These are phyloP conservation scores for Saprolegnia diclina DNA, from an alignment of 352 stramenopile genomes.

Conservation along the genomic window DNA sequence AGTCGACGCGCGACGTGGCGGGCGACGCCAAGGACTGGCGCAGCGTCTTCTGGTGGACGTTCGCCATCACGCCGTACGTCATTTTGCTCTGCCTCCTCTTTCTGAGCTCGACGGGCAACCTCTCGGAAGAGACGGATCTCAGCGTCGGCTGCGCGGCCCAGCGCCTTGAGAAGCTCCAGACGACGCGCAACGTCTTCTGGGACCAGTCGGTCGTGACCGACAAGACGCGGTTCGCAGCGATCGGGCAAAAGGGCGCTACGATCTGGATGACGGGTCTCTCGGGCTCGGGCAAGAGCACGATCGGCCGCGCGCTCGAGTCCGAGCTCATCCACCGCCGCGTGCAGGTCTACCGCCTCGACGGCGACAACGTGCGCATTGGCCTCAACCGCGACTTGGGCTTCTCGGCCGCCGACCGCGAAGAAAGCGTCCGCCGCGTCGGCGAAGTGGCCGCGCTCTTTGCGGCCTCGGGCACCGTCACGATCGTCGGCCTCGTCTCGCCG, in stretches of 20 bases:
- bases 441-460: slow-evolving; percentile 96
- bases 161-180: slow-evolving; percentile 59
- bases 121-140: neutral
- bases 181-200: slow-evolving; percentile 77
- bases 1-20: slow-evolving; percentile 12
- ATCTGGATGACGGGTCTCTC: slow-evolving; percentile 98
- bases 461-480: slow-evolving; percentile 94
- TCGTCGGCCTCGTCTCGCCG: slow-evolving; percentile 96
- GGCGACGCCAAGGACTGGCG: neutral
- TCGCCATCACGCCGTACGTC: slow-evolving; percentile 20
- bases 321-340: slow-evolving; percentile 91
- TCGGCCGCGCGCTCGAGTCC: slow-evolving; percentile 95
- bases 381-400: slow-evolving; percentile 97
- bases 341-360: slow-evolving; percentile 96
- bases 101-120: neutral
- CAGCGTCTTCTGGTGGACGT: slow-evolving; percentile 14
- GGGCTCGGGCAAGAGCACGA: slow-evolving; percentile 97
- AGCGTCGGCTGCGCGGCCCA: slow-evolving; percentile 42
- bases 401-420: slow-evolving; percentile 90
- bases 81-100: slow-evolving; percentile 4
- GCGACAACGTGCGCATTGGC: slow-evolving; percentile 97
- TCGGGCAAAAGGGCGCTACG: slow-evolving; percentile 95
- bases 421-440: slow-evolving; percentile 95
- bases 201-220: slow-evolving; percentile 67
- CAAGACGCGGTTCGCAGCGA: slow-evolving; percentile 54